Percentiles rank a stretch among this genome's conserved stretches.
These are phyloP conservation scores for Astrothelium subdiscretum DNA, from an alignment of 495 filamentous ascomycete genomes.

Conservation along the genomic window DNA sequence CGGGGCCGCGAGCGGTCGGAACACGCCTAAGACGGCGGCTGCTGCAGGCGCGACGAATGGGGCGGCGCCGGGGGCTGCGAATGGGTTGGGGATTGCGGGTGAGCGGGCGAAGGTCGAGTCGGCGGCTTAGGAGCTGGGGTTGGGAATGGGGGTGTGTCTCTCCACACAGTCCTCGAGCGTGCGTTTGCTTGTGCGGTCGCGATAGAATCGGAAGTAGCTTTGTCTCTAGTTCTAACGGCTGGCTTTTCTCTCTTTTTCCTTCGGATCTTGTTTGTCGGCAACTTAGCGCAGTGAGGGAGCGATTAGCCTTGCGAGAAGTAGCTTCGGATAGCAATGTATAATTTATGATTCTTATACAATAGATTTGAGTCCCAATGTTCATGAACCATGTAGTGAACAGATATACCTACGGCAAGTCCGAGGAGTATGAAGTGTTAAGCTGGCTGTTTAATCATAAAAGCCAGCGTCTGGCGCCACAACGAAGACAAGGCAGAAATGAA, in stretches of 20 bases:
- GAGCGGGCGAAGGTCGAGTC: not conserved
- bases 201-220: too few relatives aligned
- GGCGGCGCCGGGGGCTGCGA: not conserved
- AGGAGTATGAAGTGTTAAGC: too few relatives aligned
- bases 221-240: too few relatives aligned
- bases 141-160: too few relatives aligned
- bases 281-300: not conserved
- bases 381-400: too few relatives aligned
- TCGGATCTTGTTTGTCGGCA: not conserved
- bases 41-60: constrained; percentile 1
- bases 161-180: too few relatives aligned
- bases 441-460: too few relatives aligned
- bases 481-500: too few relatives aligned
- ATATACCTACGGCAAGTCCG: too few relatives aligned
- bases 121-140: not conserved
- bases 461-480: too few relatives aligned
- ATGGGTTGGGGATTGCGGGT: not conserved
- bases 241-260: not conserved
- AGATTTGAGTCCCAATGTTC: too few relatives aligned
- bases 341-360: not conserved
- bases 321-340: not conserved
- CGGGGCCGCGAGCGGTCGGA: not conserved
- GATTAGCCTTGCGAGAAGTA: not conserved
- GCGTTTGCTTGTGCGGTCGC: not conserved
- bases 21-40: not conserved